Conservation (phyloP, 495 filamentous ascomycete genomes). For the Astrothelium subdiscretum region DNA sequence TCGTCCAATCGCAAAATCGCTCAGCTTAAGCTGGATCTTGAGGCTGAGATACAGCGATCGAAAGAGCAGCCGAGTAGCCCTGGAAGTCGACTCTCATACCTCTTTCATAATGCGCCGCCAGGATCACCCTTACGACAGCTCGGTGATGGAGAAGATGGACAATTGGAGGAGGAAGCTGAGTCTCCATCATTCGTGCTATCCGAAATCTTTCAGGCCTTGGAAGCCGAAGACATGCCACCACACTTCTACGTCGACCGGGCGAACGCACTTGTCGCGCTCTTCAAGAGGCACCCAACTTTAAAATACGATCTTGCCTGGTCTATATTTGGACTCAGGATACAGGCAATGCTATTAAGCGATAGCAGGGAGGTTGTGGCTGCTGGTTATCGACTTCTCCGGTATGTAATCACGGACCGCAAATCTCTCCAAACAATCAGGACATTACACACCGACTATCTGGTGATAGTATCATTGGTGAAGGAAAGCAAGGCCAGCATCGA, state of each 20-base stretch:
- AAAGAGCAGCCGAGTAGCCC: conserved; percentile 62
- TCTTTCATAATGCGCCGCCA: conserved; percentile 40
- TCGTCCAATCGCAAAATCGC: conserved; percentile 84
- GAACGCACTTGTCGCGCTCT: conserved; percentile 82
- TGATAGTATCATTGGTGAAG: conserved; percentile 83
- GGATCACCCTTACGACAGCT: conserved; percentile 22
- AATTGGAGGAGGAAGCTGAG: conserved; percentile 48
- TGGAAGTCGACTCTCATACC: conserved; percentile 50
- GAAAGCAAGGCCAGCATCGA: conserved; percentile 93
- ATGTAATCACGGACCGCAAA: conserved; percentile 82
- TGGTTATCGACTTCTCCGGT: conserved; percentile 83
- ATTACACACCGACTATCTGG: conserved; percentile 82
- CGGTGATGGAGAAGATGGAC: conserved; percentile 41
- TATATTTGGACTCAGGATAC: conserved; percentile 82
- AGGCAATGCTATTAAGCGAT: conserved; percentile 88
- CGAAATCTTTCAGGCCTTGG: conserved; percentile 77
- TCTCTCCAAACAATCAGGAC: conserved; percentile 80
- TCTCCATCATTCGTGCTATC: conserved; percentile 83
- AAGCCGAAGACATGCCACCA: conserved; percentile 72
- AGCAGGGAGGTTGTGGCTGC: conserved; percentile 92
- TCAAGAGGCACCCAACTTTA: conserved; percentile 81
- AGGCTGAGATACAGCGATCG: conserved; percentile 53
- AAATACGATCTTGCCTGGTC: conserved; percentile 96
- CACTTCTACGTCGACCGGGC: conserved; percentile 91
- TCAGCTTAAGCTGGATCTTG: conserved; percentile 66